These are phyloP conservation scores for Sextonia rubra DNA, from an alignment of 164 flowering plant species.

Conservation along the genomic window DNA sequence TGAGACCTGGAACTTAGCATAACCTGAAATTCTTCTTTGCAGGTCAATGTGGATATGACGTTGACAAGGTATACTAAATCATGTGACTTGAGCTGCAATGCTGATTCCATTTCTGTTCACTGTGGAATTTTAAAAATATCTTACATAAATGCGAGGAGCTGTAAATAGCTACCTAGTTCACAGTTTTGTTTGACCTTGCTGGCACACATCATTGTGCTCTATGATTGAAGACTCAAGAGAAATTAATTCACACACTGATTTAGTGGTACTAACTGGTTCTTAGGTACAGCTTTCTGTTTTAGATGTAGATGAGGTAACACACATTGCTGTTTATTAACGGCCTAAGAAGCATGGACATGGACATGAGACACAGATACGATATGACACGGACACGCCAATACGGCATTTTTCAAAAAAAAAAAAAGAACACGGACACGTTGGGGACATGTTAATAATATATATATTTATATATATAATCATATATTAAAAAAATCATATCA, in stretches of 20 bases:
- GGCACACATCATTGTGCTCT: background rate
- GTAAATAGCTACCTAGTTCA: background rate
- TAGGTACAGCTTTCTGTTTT: no score
- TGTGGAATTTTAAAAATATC: background rate
- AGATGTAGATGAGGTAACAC: background rate
- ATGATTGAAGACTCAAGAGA: background rate
- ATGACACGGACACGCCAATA: no score
- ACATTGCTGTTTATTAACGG: background rate
- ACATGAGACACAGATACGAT: no score
- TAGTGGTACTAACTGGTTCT: no score
- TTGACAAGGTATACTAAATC: constrained; percentile 61
- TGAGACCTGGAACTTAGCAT: constrained; percentile 4
- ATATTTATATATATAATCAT: no score
- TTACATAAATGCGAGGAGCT: background rate
- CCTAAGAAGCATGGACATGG: no score
- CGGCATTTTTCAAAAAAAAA: no score
- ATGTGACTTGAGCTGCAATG: background rate
- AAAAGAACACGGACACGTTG: no score
- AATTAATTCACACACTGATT: background rate
- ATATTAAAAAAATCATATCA: no score
- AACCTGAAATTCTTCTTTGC: constrained; percentile 36
- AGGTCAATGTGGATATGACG: constrained; percentile 82
- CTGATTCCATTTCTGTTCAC: background rate
- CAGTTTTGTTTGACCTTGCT: background rate
- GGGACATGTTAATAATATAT: no score